Evolutionary conservation across 2,329 filamentous ascomycete genomes (phyloP).

Genomic region (Xylariaceae sp.): DNA sequence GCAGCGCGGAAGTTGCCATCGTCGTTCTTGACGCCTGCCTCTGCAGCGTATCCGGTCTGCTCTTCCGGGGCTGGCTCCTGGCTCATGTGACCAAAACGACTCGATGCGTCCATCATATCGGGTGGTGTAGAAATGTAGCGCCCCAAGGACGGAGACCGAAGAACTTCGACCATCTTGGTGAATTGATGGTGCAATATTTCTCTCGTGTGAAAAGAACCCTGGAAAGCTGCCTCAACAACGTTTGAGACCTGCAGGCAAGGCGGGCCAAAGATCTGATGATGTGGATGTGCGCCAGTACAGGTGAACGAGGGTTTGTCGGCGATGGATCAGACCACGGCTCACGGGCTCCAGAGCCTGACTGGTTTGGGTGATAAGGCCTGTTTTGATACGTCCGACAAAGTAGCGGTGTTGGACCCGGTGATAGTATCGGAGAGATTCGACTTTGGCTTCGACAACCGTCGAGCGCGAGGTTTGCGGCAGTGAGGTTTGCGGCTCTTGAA

Average conservation of each 20-base stretch:
- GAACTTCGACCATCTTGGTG: slow-evolving; percentile 26
- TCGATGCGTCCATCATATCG: slow-evolving; percentile 24
- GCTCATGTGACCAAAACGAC: slow-evolving; percentile 12
- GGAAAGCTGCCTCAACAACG: neutral
- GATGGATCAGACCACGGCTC: slow-evolving; percentile 1
- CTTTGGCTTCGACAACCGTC: no score
- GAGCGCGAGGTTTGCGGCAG: no score
- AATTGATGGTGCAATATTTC: neutral
- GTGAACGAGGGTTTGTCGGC: neutral
- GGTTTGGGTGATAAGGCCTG: no score
- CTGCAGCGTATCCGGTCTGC: slow-evolving; percentile 5
- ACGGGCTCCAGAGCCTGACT: slow-evolving; percentile 8
- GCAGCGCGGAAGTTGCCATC: slow-evolving; percentile 16
- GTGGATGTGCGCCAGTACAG: slow-evolving; percentile 3
- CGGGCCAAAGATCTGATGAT: neutral
- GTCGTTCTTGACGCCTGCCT: slow-evolving; percentile 2
- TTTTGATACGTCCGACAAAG: slow-evolving; percentile 4
- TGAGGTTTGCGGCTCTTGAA: no score
- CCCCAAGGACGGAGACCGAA: slow-evolving; percentile 21
- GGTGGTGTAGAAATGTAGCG: slow-evolving; percentile 15
- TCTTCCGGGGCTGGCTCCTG: slow-evolving; percentile 3
- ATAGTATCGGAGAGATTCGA: no score
- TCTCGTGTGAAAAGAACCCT: neutral
- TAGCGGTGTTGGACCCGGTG: slow-evolving; percentile 9
- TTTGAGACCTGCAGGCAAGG: neutral